phyloP scores from a whole-genome alignment of 1,139 yeast genomes.

The Hansenula lynferdii region DNA sequence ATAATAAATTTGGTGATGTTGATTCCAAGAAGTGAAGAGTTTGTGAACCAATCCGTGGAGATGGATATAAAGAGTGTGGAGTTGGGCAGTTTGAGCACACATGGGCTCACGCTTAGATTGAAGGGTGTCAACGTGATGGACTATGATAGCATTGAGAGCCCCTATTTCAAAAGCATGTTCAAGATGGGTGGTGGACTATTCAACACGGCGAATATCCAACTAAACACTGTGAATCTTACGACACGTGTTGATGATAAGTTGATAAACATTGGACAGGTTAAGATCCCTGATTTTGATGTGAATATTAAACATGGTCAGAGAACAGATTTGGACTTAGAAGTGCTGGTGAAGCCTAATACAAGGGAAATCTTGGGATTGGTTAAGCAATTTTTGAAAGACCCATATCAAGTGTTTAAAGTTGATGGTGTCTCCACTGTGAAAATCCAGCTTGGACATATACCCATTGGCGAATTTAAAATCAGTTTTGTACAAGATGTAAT shows the following conservation, averaged over 20 bases:
- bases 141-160: conserved; percentile 24
- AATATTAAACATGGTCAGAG: conserved; percentile 11
- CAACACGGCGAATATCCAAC: conserved; percentile 19
- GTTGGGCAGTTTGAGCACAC: conserved; percentile 25
- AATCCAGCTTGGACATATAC: conserved; percentile 26
- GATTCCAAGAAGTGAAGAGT: conserved; percentile 25
- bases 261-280: conserved; percentile 13
- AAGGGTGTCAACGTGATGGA: conserved; percentile 26
- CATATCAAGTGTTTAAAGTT: conserved; percentile 25
- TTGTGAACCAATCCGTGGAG: conserved; percentile 25
- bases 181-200: conserved; percentile 26
- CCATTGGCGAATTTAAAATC: conserved; percentile 26
- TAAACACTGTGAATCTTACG: conserved; percentile 15
- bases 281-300: conserved; percentile 16
- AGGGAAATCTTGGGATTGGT: conserved; percentile 26
- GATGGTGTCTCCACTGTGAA: conserved; percentile 28
- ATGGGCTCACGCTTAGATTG: conserved; percentile 27
- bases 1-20: conserved; percentile 9
- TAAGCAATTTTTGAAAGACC: conserved; percentile 24
- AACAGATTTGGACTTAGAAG: conserved; percentile 17
- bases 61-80: conserved; percentile 26
- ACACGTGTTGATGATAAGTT: conserved; percentile 9
- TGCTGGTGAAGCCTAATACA: conserved; percentile 27
- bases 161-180: conserved; percentile 21
- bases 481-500: conserved; percentile 23